Evolutionary conservation across 2,329 filamentous ascomycete genomes (phyloP).

Genomic region (Paracoccidioides brasiliensis): DNA sequence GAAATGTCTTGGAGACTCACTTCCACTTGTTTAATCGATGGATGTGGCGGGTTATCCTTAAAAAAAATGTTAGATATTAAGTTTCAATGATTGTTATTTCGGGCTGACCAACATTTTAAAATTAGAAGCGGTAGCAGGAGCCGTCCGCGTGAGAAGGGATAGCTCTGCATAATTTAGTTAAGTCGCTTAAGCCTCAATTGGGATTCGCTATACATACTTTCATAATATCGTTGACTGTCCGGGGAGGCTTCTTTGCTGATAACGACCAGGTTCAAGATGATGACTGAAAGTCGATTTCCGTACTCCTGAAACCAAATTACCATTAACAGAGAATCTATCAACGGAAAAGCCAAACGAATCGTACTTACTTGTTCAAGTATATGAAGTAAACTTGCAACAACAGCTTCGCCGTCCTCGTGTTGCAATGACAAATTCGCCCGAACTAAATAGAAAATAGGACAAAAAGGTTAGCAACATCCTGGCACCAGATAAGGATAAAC

Average conservation of each 20-base stretch:
- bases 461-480: background rate
- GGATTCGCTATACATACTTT: slow-evolving; percentile 20
- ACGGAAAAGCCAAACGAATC: background rate
- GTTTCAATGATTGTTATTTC: background rate
- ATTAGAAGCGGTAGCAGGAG: slow-evolving; percentile 48
- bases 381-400: slow-evolving; percentile 45
- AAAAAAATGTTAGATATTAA: background rate
- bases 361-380: slow-evolving; percentile 38
- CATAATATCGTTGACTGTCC: slow-evolving; percentile 29
- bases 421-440: slow-evolving; percentile 22
- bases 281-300: slow-evolving; percentile 51
- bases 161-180: slow-evolving; percentile 33
- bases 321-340: background rate
- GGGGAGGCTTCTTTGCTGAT: slow-evolving; percentile 30
- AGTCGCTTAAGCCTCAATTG: background rate
- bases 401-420: slow-evolving; percentile 33
- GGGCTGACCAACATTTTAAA: slow-evolving; percentile 42
- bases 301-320: slow-evolving; percentile 33
- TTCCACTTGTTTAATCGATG: slow-evolving; percentile 48
- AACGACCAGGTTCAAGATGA: slow-evolving; percentile 56
- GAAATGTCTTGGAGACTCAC: slow-evolving; percentile 29
- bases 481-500: slow-evolving; percentile 17
- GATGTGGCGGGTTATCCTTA: slow-evolving; percentile 50
- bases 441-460: slow-evolving; percentile 11
- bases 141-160: slow-evolving; percentile 45